phyloP scores from a whole-genome alignment of 371 early-diverging fungal genomes.

The Mortierella sp. region DNA sequence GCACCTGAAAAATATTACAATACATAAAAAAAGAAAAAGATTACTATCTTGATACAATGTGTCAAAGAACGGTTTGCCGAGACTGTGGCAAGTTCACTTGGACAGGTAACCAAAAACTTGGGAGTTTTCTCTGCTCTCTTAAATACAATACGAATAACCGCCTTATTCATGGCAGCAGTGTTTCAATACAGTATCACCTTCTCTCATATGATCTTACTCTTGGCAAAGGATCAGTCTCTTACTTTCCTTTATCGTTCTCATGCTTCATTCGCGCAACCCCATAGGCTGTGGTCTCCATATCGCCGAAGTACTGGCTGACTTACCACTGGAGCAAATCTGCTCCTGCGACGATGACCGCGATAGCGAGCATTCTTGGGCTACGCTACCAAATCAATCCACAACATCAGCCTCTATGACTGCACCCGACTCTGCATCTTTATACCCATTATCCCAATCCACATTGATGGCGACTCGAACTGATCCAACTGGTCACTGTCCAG shows the following conservation, averaged over 20 bases:
- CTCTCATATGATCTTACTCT: background rate
- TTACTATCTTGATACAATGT: constrained; percentile 1
- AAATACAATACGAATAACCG: background rate
- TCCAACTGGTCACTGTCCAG: constrained; percentile 15
- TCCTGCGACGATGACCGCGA: constrained; percentile 38
- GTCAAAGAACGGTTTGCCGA: constrained; percentile 10
- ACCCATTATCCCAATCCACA: background rate
- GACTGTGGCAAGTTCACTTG: constrained; percentile 29
- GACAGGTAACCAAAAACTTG: constrained; percentile 13
- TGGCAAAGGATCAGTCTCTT: background rate
- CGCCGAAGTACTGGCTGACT: constrained; percentile 24
- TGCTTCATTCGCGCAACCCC: background rate
- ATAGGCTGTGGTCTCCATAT: constrained; percentile 42
- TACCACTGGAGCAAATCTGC: constrained; percentile 30
- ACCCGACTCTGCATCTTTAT: too few relatives aligned
- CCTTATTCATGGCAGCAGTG: background rate
- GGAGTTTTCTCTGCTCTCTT: background rate
- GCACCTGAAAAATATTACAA: background rate
- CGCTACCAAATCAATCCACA: background rate
- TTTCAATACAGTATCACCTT: background rate
- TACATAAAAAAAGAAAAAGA: background rate
- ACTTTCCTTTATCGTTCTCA: background rate
- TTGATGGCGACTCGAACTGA: background rate
- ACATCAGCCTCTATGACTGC: too few relatives aligned
- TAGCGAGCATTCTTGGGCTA: constrained; percentile 35